These are phyloP conservation scores for Kwoniella shivajii DNA, from an alignment of 1,284 basidiomycete genomes.

Conservation along the genomic window DNA sequence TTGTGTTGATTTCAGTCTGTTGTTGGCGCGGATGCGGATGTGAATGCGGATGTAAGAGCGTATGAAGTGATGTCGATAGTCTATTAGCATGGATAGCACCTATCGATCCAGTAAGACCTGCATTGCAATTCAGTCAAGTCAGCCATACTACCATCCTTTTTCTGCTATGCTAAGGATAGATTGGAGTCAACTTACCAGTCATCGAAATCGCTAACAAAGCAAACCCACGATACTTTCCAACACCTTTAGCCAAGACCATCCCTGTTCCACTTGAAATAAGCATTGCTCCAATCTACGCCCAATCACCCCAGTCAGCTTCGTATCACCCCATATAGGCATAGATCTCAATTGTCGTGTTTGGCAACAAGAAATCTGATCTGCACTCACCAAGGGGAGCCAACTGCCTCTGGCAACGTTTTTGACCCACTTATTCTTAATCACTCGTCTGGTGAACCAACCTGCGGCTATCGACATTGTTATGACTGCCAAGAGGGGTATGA, in stretches of 20 bases:
- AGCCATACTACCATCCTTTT: background rate
- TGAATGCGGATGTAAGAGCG: constrained; percentile 32
- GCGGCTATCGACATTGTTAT: constrained; percentile 62
- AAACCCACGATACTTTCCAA: constrained; percentile 82
- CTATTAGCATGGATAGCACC: constrained; percentile 91
- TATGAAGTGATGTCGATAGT: constrained; percentile 67
- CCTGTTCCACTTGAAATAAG: constrained; percentile 87
- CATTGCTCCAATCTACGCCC: constrained; percentile 72
- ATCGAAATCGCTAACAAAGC: constrained; percentile 86
- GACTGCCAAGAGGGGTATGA: constrained; percentile 64
- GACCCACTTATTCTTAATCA: constrained; percentile 58
- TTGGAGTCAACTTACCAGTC: constrained; percentile 63
- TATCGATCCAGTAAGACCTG: constrained; percentile 80
- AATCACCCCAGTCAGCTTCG: background rate
- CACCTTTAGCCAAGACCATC: constrained; percentile 86
- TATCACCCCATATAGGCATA: no score
- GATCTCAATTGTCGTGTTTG: no score
- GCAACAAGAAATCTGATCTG: background rate
- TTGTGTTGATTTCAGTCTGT: no score
- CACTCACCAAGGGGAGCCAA: constrained; percentile 78
- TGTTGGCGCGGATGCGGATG: background rate
- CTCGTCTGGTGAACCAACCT: constrained; percentile 56
- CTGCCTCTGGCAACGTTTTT: constrained; percentile 70
- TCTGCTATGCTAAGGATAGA: background rate
- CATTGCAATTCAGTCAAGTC: background rate